Base-by-base conservation (phyloP, 345 rosid species). In the Syzygium aqueum region DNA sequence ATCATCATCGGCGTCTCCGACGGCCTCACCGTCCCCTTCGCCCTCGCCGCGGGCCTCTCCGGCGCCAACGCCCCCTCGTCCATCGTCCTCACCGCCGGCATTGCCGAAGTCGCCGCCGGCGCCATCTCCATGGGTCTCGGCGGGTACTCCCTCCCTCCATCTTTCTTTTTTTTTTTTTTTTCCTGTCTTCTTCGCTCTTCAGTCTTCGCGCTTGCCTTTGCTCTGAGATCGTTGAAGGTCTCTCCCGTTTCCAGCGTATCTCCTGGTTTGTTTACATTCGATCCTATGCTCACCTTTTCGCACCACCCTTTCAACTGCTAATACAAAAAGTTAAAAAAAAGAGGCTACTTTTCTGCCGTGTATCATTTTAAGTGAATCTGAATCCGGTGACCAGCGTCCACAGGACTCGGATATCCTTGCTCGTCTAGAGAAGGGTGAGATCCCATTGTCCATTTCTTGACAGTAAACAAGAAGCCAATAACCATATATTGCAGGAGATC, bases 61-160 rank as follows among this genome's bases (percentile, higher is more conserved):
- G 99, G 98, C 46, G 99, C 98, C 53, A 95, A 95, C 91, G 99
- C 97, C 84, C 87, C 97, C 17, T 97, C 99, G 8, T 92, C 97
- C 63, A 94, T 97, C 83, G 93, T 97, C 83, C 98, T 97, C 92
- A 96, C 98, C 37, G 99, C 99, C 82, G 99, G 99, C 28, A 87
- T 95, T 65, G 99, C 99, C 2, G 99, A 97, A 86, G 98, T 97
- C 23, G 98, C 95, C 37, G 99, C 99, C 73, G 98, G 99, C 11
- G 97, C 99, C 86, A 95, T 96, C 91, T 96, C 99, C 88, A 97
- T 97, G 99, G 99, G 99, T 87, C 99, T 97, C 51, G 99, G 99
- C 86, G 99, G 99, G 98, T 94, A 92, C 65, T 23, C 13, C 11
- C 65, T 23, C 13, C 11, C 15, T 21, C 7, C 28, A 8, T 11